A percentile compares a stretch with the other conserved stretches of the same genome.
Evolutionary conservation across 78 protist species (phyloP).

Genomic region (Dictyostelium intermedium): DNA sequence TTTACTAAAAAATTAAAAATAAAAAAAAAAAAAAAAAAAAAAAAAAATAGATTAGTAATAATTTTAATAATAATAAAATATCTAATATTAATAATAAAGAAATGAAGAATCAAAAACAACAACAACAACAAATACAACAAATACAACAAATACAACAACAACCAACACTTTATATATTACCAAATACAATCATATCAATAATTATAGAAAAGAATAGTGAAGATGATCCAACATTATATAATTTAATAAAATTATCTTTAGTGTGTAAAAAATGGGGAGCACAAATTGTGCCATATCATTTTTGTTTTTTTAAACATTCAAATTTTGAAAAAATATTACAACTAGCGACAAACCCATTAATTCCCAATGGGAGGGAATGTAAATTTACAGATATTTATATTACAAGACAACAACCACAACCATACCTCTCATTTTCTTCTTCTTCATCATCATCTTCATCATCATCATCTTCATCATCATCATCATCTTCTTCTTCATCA

Average conservation of each 20-base stretch:
- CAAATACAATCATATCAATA: slow-evolving; percentile 28
- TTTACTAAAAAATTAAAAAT: neutral
- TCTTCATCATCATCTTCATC: neutral
- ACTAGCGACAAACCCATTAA: slow-evolving; percentile 19
- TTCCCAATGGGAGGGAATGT: slow-evolving; percentile 12
- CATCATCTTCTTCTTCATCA: neutral
- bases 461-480: neutral
- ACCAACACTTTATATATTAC: neutral
- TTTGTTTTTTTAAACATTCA: neutral
- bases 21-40: neutral
- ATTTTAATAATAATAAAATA: neutral
- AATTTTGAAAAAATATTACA: slow-evolving; percentile 6
- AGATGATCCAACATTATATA: slow-evolving; percentile 37
- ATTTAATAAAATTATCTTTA: slow-evolving; percentile 37
- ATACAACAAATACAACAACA: no score
- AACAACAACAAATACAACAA: neutral
- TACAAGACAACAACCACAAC: neutral
- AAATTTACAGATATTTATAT: slow-evolving; percentile 35
- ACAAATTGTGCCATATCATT: slow-evolving; percentile 32
- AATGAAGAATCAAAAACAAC: neutral
- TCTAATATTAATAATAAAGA: neutral
- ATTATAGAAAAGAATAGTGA: slow-evolving; percentile 31
- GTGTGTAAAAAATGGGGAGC: slow-evolving; percentile 50
- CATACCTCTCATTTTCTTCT: neutral
- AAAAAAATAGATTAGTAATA: no score